These are phyloP conservation scores for Agastache rugosa DNA, from an alignment of 257 asterid species.

Conservation along the genomic window DNA sequence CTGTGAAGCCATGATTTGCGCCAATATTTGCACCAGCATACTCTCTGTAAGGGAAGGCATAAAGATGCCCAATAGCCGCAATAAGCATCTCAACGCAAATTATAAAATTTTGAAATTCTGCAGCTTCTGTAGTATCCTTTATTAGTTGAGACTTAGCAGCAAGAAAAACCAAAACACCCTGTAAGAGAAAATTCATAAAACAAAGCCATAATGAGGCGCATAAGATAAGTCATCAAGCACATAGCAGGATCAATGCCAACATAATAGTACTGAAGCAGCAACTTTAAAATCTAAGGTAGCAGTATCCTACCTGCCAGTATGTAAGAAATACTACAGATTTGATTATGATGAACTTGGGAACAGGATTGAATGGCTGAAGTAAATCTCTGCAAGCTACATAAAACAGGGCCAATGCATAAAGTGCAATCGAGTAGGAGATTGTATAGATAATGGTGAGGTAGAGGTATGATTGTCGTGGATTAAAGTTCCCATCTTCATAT, in stretches of 20 bases:
- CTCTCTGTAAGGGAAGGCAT: conserved; percentile 93
- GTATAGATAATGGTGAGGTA: conserved; percentile 95
- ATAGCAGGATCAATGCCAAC: background rate
- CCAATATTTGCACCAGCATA: conserved; percentile 96
- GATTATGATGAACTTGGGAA: conserved; percentile 91
- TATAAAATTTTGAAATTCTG: conserved; percentile 83
- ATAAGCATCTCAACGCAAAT: conserved; percentile 97
- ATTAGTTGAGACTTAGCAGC: conserved; percentile 89
- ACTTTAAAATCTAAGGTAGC: conserved; percentile 11
- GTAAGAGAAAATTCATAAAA: conserved; percentile 31
- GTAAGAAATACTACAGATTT: conserved; percentile 95
- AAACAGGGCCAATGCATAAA: conserved; percentile 90
- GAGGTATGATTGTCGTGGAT: conserved; percentile 86
- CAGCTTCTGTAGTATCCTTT: conserved; percentile 85
- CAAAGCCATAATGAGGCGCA: conserved; percentile 11
- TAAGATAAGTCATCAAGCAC: conserved; percentile 22
- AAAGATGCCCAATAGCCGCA: conserved; percentile 93
- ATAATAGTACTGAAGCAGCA: background rate
- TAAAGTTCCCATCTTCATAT: conserved; percentile 93
- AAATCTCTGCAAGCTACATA: conserved; percentile 96
- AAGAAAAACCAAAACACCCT: conserved; percentile 97
- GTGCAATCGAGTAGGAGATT: conserved; percentile 90
- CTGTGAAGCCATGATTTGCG: conserved; percentile 64
- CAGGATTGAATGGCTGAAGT: conserved; percentile 99
- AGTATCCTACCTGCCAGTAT: conserved; percentile 85